Evolutionary conservation across 2,329 filamentous ascomycete species (phyloP), one percentile per base, ranked within the genome.

Genomic region (Aspergillus flavus): DNA sequence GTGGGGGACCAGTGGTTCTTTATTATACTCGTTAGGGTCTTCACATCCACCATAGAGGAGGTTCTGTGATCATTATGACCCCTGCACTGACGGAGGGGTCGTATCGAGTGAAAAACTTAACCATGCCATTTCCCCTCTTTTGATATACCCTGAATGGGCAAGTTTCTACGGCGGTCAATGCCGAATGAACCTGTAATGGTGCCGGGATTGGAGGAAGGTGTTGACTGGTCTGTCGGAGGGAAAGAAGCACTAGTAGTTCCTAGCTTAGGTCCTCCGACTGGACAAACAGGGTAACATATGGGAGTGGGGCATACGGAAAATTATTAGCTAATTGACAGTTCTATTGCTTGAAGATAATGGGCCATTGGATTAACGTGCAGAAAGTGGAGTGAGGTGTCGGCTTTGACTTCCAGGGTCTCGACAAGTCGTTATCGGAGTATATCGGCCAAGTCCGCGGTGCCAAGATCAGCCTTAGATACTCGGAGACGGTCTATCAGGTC

Each of bases 51-150:
- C 32, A 16, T n/a, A 32, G 57, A 52, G 32, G 41, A 41, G 23
- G 23, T 32, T 36, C 41, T 59, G 36, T 32, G 52, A 59, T 59
- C 48, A 59, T 45, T 14, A 54, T 59, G 58, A 59, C n/a, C 36
- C 46, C 9, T 59, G 34, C 23, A 50, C 57, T 50, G 30, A 50
- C 30, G 45, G 57, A 45, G 57, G 57, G 43, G 41, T 50, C 56
- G 43, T 11, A 23, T 41, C 45, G 12, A 52, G 23, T 36, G 26
- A 26, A 16, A 36, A 34, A 53, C 11, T 53, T 21, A 10, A n/a
- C 30, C 14, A 14, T 11, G 28, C 21, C 4, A 21, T 53, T 34
- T 54, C 19, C 52, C 30, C 52, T 16, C 21, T 16, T 34, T 34
- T 54, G 23, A 36, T 54, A 21, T 36, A 54, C 3, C 52, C 6